Conservation (phyloP, 2,329 filamentous ascomycete genomes). For the Venturiaceae sp. region DNA sequence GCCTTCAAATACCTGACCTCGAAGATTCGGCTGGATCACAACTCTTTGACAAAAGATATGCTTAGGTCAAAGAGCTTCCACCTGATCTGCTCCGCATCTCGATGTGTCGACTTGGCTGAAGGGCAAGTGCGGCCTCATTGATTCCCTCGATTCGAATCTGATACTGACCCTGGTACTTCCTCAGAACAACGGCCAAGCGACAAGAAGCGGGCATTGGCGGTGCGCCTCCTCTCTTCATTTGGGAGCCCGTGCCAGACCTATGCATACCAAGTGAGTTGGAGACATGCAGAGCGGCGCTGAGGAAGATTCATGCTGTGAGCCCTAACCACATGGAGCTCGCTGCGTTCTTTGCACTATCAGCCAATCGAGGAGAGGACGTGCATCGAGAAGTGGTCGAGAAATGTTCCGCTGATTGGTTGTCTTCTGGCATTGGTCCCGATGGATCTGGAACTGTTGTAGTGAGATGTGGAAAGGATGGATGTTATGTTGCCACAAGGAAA, state of each 20-base stretch:
- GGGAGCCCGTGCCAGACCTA: constrained; percentile 90
- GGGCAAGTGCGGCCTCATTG: constrained; percentile 49
- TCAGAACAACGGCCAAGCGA: not conserved
- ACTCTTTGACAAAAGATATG: constrained; percentile 56
- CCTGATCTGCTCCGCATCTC: constrained; percentile 69
- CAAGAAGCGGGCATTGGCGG: not conserved
- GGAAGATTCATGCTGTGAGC: constrained; percentile 49
- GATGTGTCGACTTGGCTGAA: constrained; percentile 66
- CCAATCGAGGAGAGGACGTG: constrained; percentile 23
- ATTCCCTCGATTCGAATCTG: too few species aligned
- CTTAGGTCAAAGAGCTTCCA: constrained; percentile 72
- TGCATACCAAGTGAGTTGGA: constrained; percentile 59
- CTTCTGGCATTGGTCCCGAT: constrained; percentile 23
- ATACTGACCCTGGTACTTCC: constrained; percentile 18
- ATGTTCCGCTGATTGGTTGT: constrained; percentile 27
- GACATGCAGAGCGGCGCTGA: constrained; percentile 42
- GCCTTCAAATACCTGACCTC: constrained; percentile 83
- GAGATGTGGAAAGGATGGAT: constrained; percentile 62
- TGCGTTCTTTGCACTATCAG: constrained; percentile 59
- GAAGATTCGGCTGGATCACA: constrained; percentile 69
- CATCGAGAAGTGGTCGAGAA: constrained; percentile 28
- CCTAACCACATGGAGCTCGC: constrained; percentile 90
- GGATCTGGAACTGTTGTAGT: constrained; percentile 52
- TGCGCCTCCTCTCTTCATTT: constrained; percentile 64
- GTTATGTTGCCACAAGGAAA: constrained; percentile 37